Evolutionary conservation across 768 basidiomycete species (phyloP).

Genomic region (Mycena galopus): DNA sequence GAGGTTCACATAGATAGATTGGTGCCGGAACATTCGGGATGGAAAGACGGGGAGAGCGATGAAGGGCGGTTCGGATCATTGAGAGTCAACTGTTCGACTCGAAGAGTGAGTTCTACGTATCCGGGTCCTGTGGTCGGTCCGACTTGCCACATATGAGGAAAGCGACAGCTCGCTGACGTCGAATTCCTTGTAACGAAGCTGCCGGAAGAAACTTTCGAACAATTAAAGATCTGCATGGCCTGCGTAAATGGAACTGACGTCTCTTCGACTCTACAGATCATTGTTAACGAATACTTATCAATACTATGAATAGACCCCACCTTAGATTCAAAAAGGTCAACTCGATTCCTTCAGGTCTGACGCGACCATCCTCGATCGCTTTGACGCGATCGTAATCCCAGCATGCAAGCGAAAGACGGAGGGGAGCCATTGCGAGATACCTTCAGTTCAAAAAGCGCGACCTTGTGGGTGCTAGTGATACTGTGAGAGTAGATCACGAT

Average conservation of each 20-base stretch:
- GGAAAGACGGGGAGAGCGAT: constrained; percentile 38
- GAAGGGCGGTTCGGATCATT: constrained; percentile 33
- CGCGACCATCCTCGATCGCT: constrained; percentile 38
- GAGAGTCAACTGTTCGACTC: constrained; percentile 23
- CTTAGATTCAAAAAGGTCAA: constrained; percentile 35
- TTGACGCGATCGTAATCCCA: constrained; percentile 40
- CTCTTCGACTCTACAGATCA: constrained; percentile 25
- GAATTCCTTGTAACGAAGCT: constrained; percentile 37
- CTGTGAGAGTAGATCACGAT: too few species aligned
- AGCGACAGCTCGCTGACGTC: constrained; percentile 36
- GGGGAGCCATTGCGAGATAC: constrained; percentile 26
- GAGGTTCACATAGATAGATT: constrained; percentile 37
- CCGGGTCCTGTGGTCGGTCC: too few species aligned
- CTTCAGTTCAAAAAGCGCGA: neutral
- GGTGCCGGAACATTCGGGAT: constrained; percentile 38
- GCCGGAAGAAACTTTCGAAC: constrained; percentile 33
- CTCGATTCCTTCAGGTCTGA: constrained; percentile 37
- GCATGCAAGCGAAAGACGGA: constrained; percentile 34
- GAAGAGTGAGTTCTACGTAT: neutral
- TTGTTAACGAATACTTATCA: neutral
- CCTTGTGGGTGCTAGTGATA: neutral
- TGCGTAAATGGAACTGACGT: constrained; percentile 14
- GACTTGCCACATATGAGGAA: constrained; percentile 36
- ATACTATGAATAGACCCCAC: neutral
- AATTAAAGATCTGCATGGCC: neutral